A percentile compares a stretch with the other conserved stretches of the same genome.
phyloP scores from a whole-genome alignment of 2,329 filamentous ascomycete genomes.

The Coniosporium tulheliwenetii region DNA sequence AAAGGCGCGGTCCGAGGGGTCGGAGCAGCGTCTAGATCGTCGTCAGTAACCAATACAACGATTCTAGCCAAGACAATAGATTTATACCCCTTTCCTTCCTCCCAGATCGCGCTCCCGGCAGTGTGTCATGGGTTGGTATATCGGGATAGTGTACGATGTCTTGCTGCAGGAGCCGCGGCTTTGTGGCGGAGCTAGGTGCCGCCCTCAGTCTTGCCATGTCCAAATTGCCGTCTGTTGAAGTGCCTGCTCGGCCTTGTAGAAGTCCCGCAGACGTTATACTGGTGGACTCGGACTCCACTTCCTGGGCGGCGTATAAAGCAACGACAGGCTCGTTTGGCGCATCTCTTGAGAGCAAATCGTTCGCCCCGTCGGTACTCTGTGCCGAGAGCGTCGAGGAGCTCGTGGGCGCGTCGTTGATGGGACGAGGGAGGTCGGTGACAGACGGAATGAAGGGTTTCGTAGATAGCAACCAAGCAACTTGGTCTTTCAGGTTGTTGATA shows the following conservation, averaged over 20 bases:
- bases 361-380: not conserved
- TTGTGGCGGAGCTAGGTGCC: constrained; percentile 25
- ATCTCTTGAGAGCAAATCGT: not conserved
- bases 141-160: constrained; percentile 4
- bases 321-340: not conserved
- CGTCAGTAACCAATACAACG: not conserved
- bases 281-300: not conserved
- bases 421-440: constrained; percentile 7
- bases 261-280: not conserved
- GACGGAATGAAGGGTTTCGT: constrained; percentile 29
- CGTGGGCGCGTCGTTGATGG: constrained; percentile 1
- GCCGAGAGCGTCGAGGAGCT: constrained; percentile 10
- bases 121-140: not conserved
- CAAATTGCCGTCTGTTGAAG: constrained; percentile 1
- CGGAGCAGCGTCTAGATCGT: constrained; percentile 6
- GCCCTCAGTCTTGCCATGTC: constrained; percentile 28
- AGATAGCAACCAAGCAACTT: constrained; percentile 31
- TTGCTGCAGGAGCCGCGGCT: constrained; percentile 17
- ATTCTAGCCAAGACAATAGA: not conserved
- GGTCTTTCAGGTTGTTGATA: constrained; percentile 30
- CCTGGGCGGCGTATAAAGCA: not conserved
- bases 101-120: too few species aligned
- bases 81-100: too few species aligned
- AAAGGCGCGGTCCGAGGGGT: constrained; percentile 2
- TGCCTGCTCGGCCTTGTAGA: not conserved